A percentile compares a stretch with the other conserved stretches of the same genome.
These are phyloP conservation scores for Castanopsis chinensis DNA, from an alignment of 306 rosid genomes.

Conservation along the genomic window DNA sequence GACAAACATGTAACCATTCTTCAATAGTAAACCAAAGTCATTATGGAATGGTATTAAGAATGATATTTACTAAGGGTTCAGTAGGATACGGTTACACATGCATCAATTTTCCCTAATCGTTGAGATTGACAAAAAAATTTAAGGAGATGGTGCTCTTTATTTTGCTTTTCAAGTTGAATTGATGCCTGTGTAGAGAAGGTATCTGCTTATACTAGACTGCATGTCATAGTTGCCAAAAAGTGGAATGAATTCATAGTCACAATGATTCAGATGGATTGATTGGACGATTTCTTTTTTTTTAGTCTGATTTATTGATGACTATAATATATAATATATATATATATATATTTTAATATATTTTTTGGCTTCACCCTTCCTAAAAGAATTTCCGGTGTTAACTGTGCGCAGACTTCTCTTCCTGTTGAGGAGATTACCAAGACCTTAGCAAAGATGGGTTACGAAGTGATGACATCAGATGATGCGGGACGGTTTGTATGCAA, in stretches of 20 bases:
- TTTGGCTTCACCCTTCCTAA: neutral
- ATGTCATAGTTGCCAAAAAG: neutral
- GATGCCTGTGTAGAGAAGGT: neutral
- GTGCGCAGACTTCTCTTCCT: constrained; percentile 74
- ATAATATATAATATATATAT: neutral
- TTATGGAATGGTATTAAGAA: neutral
- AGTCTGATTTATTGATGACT: neutral
- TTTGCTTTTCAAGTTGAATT: neutral
- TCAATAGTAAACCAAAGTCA: neutral
- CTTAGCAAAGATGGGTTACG: constrained; percentile 67
- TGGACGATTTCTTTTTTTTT: neutral
- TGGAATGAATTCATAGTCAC: neutral
- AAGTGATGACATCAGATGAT: constrained; percentile 86
- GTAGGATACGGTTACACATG: neutral
- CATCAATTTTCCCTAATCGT: neutral
- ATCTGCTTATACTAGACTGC: neutral
- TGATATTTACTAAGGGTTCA: neutral
- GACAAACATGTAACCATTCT: neutral
- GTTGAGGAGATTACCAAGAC: constrained; percentile 75
- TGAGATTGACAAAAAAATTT: neutral
- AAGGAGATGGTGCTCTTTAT: neutral
- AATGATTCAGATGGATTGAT: constrained; percentile 15
- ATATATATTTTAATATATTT: neutral
- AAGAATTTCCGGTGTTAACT: constrained; percentile 7
- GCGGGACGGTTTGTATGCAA: constrained; percentile 98